Evolutionary conservation across 108 stramenopile species (phyloP).

Genomic region (Cyclotella cryptica): DNA sequence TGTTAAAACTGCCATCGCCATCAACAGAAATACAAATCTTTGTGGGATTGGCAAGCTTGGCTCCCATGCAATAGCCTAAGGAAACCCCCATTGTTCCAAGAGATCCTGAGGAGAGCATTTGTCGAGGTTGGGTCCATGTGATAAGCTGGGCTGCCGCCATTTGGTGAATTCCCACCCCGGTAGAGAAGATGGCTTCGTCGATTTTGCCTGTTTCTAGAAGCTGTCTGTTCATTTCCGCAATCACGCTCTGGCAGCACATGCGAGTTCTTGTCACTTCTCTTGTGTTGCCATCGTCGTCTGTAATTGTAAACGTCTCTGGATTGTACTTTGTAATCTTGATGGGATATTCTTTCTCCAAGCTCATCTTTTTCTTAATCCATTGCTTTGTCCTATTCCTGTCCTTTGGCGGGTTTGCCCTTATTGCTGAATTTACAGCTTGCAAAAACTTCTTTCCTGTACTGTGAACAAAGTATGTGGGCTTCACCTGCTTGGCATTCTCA

Average conservation of each 20-base stretch:
- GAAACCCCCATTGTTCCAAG: conserved; percentile 94
- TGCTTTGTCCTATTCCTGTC: conserved; percentile 52
- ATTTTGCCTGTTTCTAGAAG: conserved; percentile 77
- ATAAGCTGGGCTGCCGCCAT: conserved; percentile 94
- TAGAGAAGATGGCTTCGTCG: conserved; percentile 83
- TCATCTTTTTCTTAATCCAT: conserved; percentile 75
- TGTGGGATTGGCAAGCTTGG: conserved; percentile 86
- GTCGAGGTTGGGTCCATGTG: conserved; percentile 92
- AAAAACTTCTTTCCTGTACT: conserved; percentile 84
- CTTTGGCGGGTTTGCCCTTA: conserved; percentile 47
- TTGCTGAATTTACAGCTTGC: conserved; percentile 70
- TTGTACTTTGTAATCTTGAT: conserved; percentile 74
- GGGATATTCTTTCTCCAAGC: conserved; percentile 79
- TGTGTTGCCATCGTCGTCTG: conserved; percentile 58
- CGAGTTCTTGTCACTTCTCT: conserved; percentile 54
- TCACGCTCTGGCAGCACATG: conserved; percentile 82
- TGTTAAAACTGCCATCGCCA: conserved; percentile 93
- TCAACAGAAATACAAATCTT: conserved; percentile 86
- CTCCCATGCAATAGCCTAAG: conserved; percentile 86
- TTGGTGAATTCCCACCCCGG: conserved; percentile 93
- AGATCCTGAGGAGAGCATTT: conserved; percentile 90
- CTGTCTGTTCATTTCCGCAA: conserved; percentile 78
- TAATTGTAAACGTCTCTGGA: conserved; percentile 53
- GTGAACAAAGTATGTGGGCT: conserved; percentile 87
- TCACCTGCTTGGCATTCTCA: conserved; percentile 83